A percentile compares a stretch with the other conserved stretches of the same genome.
These are phyloP conservation scores for Aspergillus ellipticus DNA, from an alignment of 495 filamentous ascomycete species.

Conservation along the genomic window DNA sequence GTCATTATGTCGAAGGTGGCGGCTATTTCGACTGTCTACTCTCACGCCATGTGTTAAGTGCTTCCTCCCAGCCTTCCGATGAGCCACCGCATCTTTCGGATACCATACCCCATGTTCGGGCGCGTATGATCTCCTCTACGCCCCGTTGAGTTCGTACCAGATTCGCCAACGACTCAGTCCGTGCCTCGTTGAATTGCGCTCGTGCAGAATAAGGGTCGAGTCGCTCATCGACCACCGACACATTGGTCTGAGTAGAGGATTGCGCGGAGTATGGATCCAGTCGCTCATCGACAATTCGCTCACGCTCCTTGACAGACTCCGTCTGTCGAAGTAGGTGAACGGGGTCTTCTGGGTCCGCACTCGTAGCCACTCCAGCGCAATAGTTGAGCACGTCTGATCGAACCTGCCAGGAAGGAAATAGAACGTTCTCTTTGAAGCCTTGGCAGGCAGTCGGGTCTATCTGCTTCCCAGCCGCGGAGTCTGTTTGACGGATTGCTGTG, in stretches of 20 bases:
- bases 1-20: neutral
- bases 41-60: conserved; percentile 58
- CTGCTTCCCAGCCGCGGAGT: conserved; percentile 31
- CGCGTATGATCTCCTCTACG: conserved; percentile 83
- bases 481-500: conserved; percentile 56
- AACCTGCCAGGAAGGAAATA: conserved; percentile 86
- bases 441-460: conserved; percentile 62
- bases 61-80: conserved; percentile 57
- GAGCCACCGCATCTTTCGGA: conserved; percentile 67
- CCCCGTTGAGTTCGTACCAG: conserved; percentile 78
- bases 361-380: conserved; percentile 83
- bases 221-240: conserved; percentile 87
- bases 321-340: conserved; percentile 65
- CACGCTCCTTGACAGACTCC: conserved; percentile 65
- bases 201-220: conserved; percentile 88
- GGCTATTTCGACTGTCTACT: conserved; percentile 18
- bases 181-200: conserved; percentile 77
- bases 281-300: conserved; percentile 80
- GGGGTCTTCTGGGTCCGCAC: conserved; percentile 84
- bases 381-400: conserved; percentile 85
- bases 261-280: conserved; percentile 88
- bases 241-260: too few species aligned
- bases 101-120: conserved; percentile 79
- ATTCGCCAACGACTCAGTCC: conserved; percentile 76
- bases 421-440: conserved; percentile 69